phyloP scores from a whole-genome alignment of 148 eudicot genomes.

The Polygonum aviculare region DNA sequence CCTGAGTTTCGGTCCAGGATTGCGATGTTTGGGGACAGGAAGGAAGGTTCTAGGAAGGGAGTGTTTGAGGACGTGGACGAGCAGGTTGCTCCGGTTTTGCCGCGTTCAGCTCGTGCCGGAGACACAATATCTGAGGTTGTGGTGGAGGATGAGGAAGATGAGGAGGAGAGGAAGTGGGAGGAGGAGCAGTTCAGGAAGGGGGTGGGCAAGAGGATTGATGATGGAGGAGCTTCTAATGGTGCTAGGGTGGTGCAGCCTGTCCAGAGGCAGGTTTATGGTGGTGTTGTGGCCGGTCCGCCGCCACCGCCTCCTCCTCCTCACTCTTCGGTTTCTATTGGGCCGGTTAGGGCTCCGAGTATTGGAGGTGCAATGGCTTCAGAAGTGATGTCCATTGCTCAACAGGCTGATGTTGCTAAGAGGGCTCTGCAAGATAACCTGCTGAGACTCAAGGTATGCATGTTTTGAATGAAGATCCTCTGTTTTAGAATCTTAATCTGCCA shows the following conservation, averaged over 20 bases:
- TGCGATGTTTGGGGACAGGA: conserved; percentile 57
- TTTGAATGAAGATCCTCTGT: neutral
- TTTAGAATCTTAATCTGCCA: neutral
- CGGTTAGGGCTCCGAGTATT: conserved; percentile 27
- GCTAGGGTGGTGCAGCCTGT: conserved; percentile 32
- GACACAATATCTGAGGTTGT: conserved; percentile 4
- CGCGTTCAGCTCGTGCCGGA: neutral
- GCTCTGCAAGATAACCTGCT: conserved; percentile 65
- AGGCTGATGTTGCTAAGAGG: conserved; percentile 71
- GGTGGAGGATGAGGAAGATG: conserved; percentile 63
- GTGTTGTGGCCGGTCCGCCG: conserved; percentile 12
- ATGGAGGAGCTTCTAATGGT: conserved; percentile 30
- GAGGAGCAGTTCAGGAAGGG: conserved; percentile 92
- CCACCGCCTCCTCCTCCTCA: conserved; percentile 23
- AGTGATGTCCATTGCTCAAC: conserved; percentile 56
- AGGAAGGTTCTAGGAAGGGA: conserved; percentile 44
- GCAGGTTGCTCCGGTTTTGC: conserved; percentile 10
- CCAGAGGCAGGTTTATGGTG: conserved; percentile 23
- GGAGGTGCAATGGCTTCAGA: conserved; percentile 40
- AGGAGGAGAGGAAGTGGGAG: conserved; percentile 91
- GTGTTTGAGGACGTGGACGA: conserved; percentile 70
- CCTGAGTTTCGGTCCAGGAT: conserved; percentile 82
- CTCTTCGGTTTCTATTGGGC: conserved; percentile 24
- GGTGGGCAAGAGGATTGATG: conserved; percentile 84
- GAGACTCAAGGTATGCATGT: conserved; percentile 58